phyloP scores from a whole-genome alignment of 257 asterid species.

The Solanum corneliomulleri region DNA sequence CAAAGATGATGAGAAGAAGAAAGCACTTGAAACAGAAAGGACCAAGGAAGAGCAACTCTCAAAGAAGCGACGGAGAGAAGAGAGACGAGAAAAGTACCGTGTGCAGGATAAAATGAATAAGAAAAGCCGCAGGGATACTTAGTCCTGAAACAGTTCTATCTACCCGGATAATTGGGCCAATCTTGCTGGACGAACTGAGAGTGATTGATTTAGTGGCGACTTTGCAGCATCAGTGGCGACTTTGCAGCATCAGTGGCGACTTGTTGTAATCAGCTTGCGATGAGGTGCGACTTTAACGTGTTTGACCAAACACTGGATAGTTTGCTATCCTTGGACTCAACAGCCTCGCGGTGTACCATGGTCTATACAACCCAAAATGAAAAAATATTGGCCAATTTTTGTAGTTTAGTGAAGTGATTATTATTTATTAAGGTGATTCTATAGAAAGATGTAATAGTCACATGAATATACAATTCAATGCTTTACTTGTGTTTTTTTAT shows the following conservation, averaged over 20 bases:
- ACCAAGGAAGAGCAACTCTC: constrained; percentile 71
- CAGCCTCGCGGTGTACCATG: neutral
- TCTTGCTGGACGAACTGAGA: neutral
- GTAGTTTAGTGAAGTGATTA: neutral
- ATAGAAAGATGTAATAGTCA: neutral
- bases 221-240: neutral
- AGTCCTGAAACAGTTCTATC: neutral
- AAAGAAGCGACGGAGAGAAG: constrained; percentile 83
- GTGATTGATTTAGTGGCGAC: neutral
- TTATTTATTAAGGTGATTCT: neutral
- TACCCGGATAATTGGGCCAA: neutral
- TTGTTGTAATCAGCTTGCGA: neutral
- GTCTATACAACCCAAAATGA: neutral
- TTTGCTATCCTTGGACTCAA: neutral
- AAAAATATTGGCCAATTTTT: neutral
- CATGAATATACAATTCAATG: neutral
- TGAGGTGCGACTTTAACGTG: neutral
- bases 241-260: neutral
- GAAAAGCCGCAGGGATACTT: constrained; percentile 38
- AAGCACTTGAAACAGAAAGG: constrained; percentile 40
- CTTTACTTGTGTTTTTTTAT: neutral
- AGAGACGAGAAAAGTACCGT: constrained; percentile 62
- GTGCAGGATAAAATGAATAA: constrained; percentile 63
- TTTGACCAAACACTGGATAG: neutral
- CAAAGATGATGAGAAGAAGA: constrained; percentile 49